Evolutionary conservation across 441 rosid species (phyloP).

Genomic region (Kokia cookei): DNA sequence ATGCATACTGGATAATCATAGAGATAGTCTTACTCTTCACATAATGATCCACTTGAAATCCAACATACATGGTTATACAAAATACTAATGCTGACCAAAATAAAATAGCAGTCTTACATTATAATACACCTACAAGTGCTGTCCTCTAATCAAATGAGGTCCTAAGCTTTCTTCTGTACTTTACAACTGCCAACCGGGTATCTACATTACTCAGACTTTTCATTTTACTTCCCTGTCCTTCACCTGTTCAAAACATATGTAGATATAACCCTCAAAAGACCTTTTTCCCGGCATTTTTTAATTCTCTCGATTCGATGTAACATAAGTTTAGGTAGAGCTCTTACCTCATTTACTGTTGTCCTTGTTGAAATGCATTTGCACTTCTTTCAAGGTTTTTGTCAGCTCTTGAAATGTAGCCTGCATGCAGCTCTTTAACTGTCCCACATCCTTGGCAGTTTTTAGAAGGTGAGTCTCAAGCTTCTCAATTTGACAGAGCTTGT

Average conservation of each 20-base stretch:
- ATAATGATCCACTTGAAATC: too few relatives aligned
- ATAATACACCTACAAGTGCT: neutral
- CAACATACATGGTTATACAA: too few relatives aligned
- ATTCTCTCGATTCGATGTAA: neutral
- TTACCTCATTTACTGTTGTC: slow-evolving; percentile 14
- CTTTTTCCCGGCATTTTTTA: too few relatives aligned
- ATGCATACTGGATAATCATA: neutral
- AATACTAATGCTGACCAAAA: neutral
- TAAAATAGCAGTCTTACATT: neutral
- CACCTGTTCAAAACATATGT: too few relatives aligned
- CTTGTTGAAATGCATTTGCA: slow-evolving; percentile 2
- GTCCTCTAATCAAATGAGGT: neutral
- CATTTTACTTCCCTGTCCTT: too few relatives aligned
- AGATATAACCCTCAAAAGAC: too few relatives aligned
- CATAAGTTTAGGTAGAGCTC: neutral
- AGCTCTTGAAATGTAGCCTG: slow-evolving; percentile 13
- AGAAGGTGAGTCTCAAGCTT: slow-evolving; percentile 14
- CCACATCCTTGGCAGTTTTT: slow-evolving; percentile 11
- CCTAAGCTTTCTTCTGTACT: too few relatives aligned
- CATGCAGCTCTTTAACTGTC: neutral
- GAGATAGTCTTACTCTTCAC: too few relatives aligned
- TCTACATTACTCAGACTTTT: too few relatives aligned
- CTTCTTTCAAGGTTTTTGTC: slow-evolving; percentile 18
- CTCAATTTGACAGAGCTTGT: slow-evolving; percentile 17
- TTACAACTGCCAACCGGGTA: too few relatives aligned